These are phyloP conservation scores for Mortierella sp. DNA, from an alignment of 371 early-diverging fungal genomes.

Conservation along the genomic window DNA sequence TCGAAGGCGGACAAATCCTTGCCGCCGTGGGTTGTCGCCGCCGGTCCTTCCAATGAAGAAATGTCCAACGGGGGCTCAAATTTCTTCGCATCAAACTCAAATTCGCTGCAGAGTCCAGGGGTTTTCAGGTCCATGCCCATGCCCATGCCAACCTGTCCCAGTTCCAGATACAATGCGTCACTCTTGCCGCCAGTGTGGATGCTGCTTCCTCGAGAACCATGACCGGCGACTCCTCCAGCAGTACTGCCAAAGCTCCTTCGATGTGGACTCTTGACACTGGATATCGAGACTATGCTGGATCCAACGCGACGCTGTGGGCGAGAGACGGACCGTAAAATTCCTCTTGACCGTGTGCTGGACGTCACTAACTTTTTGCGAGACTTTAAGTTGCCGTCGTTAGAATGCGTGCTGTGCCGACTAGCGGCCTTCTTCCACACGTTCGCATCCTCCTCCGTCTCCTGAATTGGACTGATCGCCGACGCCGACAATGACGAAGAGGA, in stretches of 20 bases:
- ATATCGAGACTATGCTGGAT: constrained; percentile 4
- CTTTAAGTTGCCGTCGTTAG: constrained; percentile 11
- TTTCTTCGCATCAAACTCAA: constrained; percentile 9
- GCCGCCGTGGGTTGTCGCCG: neutral
- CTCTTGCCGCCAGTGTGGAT: constrained; percentile 24
- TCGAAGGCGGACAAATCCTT: neutral
- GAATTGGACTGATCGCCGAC: constrained; percentile 19
- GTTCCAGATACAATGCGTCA: constrained; percentile 23
- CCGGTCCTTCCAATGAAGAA: neutral
- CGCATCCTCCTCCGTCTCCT: constrained; percentile 24
- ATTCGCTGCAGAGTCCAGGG: constrained; percentile 12
- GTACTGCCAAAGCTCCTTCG: constrained; percentile 9
- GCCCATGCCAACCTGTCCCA: constrained; percentile 28
- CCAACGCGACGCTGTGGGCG: constrained; percentile 34
- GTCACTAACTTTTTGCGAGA: constrained; percentile 15
- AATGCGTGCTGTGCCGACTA: neutral
- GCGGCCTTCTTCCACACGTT: constrained; percentile 3
- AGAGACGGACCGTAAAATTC: constrained; percentile 20
- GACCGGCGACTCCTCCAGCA: neutral
- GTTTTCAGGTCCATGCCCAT: constrained; percentile 25
- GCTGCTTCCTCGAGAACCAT: constrained; percentile 21
- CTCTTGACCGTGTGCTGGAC: constrained; percentile 16
- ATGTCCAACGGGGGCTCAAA: constrained; percentile 1
- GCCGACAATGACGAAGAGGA: constrained; percentile 13
- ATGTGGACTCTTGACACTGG: neutral